These are phyloP conservation scores for Blastocystis sp. DNA, from an alignment of 352 stramenopile species.

Conservation along the genomic window DNA sequence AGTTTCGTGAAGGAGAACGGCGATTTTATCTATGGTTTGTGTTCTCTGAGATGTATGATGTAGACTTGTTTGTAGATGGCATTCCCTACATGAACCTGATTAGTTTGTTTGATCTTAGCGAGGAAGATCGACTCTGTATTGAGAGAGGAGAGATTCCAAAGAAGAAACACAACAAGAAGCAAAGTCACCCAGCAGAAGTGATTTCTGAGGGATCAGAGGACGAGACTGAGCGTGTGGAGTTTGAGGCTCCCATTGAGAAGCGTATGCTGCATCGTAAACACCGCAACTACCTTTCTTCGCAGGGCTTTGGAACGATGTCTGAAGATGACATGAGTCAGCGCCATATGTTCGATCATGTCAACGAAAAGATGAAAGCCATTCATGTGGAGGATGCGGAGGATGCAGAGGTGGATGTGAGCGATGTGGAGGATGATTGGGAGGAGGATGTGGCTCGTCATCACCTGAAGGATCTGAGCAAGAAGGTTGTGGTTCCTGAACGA, in stretches of 20 bases:
- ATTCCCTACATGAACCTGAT: slow-evolving; percentile 57
- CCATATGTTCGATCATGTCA: slow-evolving; percentile 33
- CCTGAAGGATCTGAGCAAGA: slow-evolving; percentile 58
- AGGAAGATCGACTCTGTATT: slow-evolving; percentile 29
- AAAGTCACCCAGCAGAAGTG: neutral
- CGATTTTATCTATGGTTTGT: slow-evolving; percentile 29
- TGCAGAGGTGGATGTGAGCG: slow-evolving; percentile 36
- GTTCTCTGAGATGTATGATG: neutral
- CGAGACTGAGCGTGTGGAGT: slow-evolving; percentile 6
- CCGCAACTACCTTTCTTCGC: slow-evolving; percentile 31
- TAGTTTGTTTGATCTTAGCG: slow-evolving; percentile 18
- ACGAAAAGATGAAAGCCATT: neutral
- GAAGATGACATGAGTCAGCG: slow-evolving; percentile 49
- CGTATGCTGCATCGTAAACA: slow-evolving; percentile 53
- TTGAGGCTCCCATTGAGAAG: slow-evolving; percentile 40
- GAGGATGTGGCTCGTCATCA: slow-evolving; percentile 11
- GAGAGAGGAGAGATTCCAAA: slow-evolving; percentile 34
- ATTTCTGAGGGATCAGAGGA: neutral
- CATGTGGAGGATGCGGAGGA: neutral
- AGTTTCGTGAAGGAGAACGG: slow-evolving; percentile 59
- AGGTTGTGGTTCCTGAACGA: slow-evolving; percentile 42
- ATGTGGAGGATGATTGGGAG: slow-evolving; percentile 56
- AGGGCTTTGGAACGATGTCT: slow-evolving; percentile 30
- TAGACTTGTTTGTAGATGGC: slow-evolving; percentile 52
- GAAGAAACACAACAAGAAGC: neutral